phyloP scores from a whole-genome alignment of 73 alveolate species.

The Paramecium tetraurelia region DNA sequence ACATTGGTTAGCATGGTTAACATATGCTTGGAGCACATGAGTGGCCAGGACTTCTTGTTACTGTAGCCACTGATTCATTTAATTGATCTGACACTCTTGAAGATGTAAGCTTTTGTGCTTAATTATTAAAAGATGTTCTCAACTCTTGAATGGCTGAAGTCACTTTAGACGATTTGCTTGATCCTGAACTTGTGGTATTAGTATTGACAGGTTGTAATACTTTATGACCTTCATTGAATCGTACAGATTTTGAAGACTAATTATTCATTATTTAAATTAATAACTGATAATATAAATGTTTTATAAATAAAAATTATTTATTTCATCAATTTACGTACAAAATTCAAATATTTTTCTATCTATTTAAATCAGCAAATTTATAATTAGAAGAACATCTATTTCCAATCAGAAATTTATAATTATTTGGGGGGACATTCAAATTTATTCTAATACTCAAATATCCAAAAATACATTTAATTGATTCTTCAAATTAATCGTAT shows the following conservation, averaged over 20 bases:
- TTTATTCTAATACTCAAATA: no score
- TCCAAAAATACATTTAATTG: no score
- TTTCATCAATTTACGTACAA: no score
- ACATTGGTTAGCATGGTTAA: background rate
- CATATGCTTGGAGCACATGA: background rate
- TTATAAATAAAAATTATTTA: background rate
- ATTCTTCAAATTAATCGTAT: no score
- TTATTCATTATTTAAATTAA: slow-evolving; percentile 10
- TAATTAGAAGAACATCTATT: no score
- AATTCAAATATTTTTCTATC: no score
- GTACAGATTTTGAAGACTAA: slow-evolving; percentile 5
- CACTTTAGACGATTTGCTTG: background rate
- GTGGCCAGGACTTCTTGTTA: background rate
- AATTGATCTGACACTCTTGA: slow-evolving; percentile 47
- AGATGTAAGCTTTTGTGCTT: background rate
- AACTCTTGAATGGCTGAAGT: slow-evolving; percentile 28
- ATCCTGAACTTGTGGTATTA: background rate
- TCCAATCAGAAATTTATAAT: no score
- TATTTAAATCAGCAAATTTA: no score
- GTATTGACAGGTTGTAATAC: background rate
- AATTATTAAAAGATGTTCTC: slow-evolving; percentile 11
- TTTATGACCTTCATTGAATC: slow-evolving; percentile 31
- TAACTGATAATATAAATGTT: background rate
- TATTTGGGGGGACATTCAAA: no score
- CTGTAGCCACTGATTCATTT: slow-evolving; percentile 15